Conservation (phyloP, 352 stramenopile genomes). For the Phytophthora multivora region DNA sequence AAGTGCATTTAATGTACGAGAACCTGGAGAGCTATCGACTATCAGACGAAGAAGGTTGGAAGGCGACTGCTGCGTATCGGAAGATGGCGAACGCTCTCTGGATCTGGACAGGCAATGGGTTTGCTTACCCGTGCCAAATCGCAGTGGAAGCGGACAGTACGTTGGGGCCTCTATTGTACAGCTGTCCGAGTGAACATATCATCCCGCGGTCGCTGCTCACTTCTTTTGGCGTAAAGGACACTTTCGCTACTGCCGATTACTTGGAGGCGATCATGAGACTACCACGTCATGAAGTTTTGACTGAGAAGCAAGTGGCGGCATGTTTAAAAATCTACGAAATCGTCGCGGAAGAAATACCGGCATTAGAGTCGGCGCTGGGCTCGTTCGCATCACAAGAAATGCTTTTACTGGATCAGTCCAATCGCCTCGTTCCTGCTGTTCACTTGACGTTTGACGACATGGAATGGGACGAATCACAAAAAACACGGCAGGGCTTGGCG, state of each 20-base stretch:
- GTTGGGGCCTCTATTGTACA: slow-evolving; percentile 67
- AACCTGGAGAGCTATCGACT: slow-evolving; percentile 45
- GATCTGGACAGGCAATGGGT: slow-evolving; percentile 75
- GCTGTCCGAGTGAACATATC: slow-evolving; percentile 58
- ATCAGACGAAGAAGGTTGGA: slow-evolving; percentile 36
- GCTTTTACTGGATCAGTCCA: slow-evolving; percentile 46
- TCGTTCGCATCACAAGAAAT: slow-evolving; percentile 42
- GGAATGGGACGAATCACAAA: slow-evolving; percentile 72
- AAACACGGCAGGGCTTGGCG: slow-evolving; percentile 46
- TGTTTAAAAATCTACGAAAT: slow-evolving; percentile 61
- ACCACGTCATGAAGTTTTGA: slow-evolving; percentile 34
- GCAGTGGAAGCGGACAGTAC: slow-evolving; percentile 46
- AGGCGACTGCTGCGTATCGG: slow-evolving; percentile 33
- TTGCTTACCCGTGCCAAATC: slow-evolving; percentile 58
- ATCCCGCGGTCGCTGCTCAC: slow-evolving; percentile 62
- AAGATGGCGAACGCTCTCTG: slow-evolving; percentile 51
- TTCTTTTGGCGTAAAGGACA: slow-evolving; percentile 57
- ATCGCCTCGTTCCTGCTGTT: slow-evolving; percentile 37
- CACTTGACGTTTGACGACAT: slow-evolving; percentile 76
- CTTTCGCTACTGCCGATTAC: slow-evolving; percentile 61
- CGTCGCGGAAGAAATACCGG: slow-evolving; percentile 34
- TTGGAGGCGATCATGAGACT: slow-evolving; percentile 54
- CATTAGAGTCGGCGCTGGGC: slow-evolving; percentile 28
- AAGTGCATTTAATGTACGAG: slow-evolving; percentile 66
- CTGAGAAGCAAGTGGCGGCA: slow-evolving; percentile 29